These are phyloP conservation scores for Fusarium nematophilum DNA, from an alignment of 2,329 filamentous ascomycete species.

Conservation along the genomic window DNA sequence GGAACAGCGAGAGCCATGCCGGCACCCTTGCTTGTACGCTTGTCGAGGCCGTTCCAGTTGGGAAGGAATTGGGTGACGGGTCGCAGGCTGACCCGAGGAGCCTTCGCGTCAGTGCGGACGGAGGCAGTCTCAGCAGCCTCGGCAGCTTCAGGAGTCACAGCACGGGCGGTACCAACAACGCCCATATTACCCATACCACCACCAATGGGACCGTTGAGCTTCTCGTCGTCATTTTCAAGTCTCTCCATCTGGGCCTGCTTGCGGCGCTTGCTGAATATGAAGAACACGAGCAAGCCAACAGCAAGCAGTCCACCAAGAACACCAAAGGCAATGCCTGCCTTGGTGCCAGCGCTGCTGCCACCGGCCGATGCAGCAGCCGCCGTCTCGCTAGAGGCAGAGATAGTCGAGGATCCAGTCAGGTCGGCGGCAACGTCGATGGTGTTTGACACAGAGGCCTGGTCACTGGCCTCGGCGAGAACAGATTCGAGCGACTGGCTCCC, in stretches of 20 bases:
- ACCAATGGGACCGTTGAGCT: conserved; percentile 58
- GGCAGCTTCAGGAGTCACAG: conserved; percentile 27
- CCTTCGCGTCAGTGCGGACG: conserved; percentile 59
- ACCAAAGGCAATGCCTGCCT: conserved; percentile 88
- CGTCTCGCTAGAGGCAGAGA: conserved; percentile 37
- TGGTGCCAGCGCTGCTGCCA: conserved; percentile 57
- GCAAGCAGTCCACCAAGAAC: conserved; percentile 76
- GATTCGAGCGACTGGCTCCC: conserved; percentile 42
- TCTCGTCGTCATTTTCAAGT: conserved; percentile 73
- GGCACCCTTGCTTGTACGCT: conserved; percentile 62
- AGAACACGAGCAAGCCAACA: conserved; percentile 75
- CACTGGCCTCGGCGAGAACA: conserved; percentile 48
- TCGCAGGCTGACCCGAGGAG: conserved; percentile 86
- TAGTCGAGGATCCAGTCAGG: conserved; percentile 26
- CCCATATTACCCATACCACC: conserved; percentile 37
- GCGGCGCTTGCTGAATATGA: conserved; percentile 77
- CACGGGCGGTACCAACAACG: conserved; percentile 12
- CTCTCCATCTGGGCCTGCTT: conserved; percentile 68
- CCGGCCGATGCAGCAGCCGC: conserved; percentile 29
- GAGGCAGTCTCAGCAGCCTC: conserved; percentile 22
- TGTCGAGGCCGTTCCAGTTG: conserved; percentile 61
- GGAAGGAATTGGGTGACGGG: conserved; percentile 87
- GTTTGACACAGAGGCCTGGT: conserved; percentile 23
- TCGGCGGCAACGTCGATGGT: conserved; percentile 24
- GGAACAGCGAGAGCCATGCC: conserved; percentile 53